phyloP scores from a whole-genome alignment of 129 eudicot species.

The Saussurea involucrata region DNA sequence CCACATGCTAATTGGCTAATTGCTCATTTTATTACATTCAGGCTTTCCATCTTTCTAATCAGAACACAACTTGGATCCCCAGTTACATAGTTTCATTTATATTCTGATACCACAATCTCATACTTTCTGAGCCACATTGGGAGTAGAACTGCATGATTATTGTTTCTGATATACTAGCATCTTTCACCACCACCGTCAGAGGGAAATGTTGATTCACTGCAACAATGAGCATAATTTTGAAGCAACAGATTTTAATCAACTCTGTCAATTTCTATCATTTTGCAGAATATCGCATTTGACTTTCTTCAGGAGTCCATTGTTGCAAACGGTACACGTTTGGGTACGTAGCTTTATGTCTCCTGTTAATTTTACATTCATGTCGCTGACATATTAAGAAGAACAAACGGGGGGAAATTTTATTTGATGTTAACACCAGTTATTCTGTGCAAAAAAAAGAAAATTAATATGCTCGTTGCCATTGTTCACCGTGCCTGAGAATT shows the following conservation, averaged over 20 bases:
- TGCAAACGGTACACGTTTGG: slow-evolving; percentile 22
- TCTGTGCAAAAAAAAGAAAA: too few relatives aligned
- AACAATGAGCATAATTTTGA: neutral
- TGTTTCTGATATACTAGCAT: neutral
- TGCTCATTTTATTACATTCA: too few relatives aligned
- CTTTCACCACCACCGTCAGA: neutral
- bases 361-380: neutral
- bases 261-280: neutral
- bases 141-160: neutral
- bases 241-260: neutral
- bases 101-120: neutral
- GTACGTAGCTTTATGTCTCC: slow-evolving; percentile 36
- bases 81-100: neutral
- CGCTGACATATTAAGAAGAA: neutral
- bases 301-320: slow-evolving; percentile 43
- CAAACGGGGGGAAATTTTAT: neutral
- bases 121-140: neutral
- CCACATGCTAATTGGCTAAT: too few relatives aligned
- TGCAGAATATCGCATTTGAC: slow-evolving; percentile 45
- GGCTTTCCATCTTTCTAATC: too few relatives aligned
- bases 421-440: neutral
- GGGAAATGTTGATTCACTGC: neutral
- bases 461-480: too few relatives aligned
- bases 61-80: neutral
- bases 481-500: too few relatives aligned